Base-by-base conservation (phyloP, 306 rosid species). In the Amphicarpaea edgeworthii region DNA sequence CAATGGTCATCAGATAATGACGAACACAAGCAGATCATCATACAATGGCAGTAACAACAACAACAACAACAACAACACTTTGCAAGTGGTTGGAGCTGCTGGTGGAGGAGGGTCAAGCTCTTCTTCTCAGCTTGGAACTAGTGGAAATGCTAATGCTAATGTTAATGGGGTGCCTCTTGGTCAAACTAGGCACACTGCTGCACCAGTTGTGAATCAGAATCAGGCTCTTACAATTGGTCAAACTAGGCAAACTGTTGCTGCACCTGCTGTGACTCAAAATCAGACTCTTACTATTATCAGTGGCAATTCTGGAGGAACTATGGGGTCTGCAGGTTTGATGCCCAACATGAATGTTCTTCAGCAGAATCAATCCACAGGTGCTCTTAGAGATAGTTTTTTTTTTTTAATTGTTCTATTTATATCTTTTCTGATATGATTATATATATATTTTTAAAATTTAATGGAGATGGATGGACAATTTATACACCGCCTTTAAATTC, bases 91-190 rank as follows among this genome's bases (percentile, higher is more conserved):
- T 79, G 77, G 38, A 12, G 37, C 6, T 0, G 37, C 6, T 30
- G 32, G 28, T 59, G 79, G 51, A 46, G 79, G 51, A 46, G 41
- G 40, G 12, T 62, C 71, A 23, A 3, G 0, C 4, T 14, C 60
- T n/a, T 14, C 60, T n/a, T 60, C 26, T 45, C 71, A 45, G 17
- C 24, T 46, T 34, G 8, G 23, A 8, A 12, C n/a, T n/a, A n/a
- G 40, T 41, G 38, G 26, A 3, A 62, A 37, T 3, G 6, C 41
- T 1, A 59, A 59, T 12, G 8, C 20, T 0, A 59, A 59, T 23
- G 16, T 24, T 0, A 59, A 10, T 55, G 37, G 0, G 41, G 4
- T n/a, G n/a, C n/a, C 65, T 15, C 2, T 60, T 28, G 23, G 21
- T 30, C 42, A 30, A 15, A 7, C n/a, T 3, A 21, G 40, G 65